Percentiles rank a stretch among this genome's conserved stretches.
phyloP scores from a whole-genome alignment of 331 rosid species.

The Acacia pycnantha region DNA sequence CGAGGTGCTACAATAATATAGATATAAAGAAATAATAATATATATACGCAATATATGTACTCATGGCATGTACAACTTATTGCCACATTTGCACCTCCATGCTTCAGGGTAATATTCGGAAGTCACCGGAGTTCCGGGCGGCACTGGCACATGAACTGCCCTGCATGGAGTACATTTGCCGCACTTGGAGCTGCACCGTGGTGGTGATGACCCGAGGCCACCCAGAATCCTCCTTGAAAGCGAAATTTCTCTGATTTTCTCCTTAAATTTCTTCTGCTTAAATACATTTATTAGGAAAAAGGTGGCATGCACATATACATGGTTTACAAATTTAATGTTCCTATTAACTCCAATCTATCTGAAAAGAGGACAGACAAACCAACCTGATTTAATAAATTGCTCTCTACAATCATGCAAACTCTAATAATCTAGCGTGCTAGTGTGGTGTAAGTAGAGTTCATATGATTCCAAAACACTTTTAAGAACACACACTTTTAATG shows the following conservation, averaged over 20 bases:
- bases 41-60: not conserved
- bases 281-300: not conserved
- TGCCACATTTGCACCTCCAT: constrained; percentile 97
- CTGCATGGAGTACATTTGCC: constrained; percentile 74
- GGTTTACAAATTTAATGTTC: not conserved
- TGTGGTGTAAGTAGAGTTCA: not conserved
- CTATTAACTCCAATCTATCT: not conserved
- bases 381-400: not conserved
- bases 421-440: not conserved
- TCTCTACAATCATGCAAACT: not conserved
- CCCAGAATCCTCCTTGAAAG: constrained; percentile 49
- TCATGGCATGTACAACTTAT: constrained; percentile 88
- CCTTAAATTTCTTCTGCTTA: constrained; percentile 30
- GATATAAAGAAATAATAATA: not conserved
- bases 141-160: constrained; percentile 89
- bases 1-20: not conserved
- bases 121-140: constrained; percentile 84
- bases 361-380: not conserved
- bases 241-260: not conserved
- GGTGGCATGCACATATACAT: not conserved
- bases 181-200: constrained; percentile 73
- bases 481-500: not conserved
- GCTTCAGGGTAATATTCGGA: constrained; percentile 92
- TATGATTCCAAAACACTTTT: not conserved
- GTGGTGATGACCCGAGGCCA: constrained; percentile 83